Percentiles rank a stretch among this genome's conserved stretches.
phyloP scores from a whole-genome alignment of 805 yeast genomes.

The Pichia deserticola region DNA sequence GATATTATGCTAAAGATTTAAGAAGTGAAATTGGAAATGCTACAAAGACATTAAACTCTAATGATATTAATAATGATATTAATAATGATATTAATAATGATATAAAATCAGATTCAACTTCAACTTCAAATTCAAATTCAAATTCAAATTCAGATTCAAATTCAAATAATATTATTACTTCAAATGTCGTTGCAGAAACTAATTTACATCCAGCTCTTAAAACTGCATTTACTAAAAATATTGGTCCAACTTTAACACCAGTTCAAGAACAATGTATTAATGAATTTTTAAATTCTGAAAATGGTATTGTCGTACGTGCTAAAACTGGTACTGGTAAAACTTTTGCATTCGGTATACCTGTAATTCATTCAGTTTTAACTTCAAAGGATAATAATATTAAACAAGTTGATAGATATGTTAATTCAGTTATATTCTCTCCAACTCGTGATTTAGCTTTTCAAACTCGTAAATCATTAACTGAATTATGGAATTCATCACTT shows the following conservation, averaged over 20 bases:
- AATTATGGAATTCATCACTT: slow-evolving; percentile 29
- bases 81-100: no score
- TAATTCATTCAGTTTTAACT: slow-evolving; percentile 46
- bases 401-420: slow-evolving; percentile 32
- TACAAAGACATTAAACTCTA: background rate
- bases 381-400: slow-evolving; percentile 15
- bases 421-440: slow-evolving; percentile 72
- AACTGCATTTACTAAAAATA: slow-evolving; percentile 27
- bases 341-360: slow-evolving; percentile 78
- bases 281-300: slow-evolving; percentile 43
- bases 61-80: no score
- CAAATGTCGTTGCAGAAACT: slow-evolving; percentile 21
- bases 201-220: slow-evolving; percentile 20
- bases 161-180: slow-evolving; percentile 3
- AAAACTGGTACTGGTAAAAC: slow-evolving; percentile 97
- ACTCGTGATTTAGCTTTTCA: slow-evolving; percentile 89
- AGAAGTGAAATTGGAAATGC: background rate
- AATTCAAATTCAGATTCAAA: background rate
- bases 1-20: slow-evolving; percentile 1
- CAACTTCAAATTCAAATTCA: background rate
- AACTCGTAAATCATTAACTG: slow-evolving; percentile 55
- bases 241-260: slow-evolving; percentile 50
- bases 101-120: no score
- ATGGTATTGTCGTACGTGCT: slow-evolving; percentile 78
- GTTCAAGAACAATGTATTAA: slow-evolving; percentile 61